Percentiles rank a stretch among this genome's conserved stretches.
Conservation (phyloP, 2,329 filamentous ascomycete genomes). For the Calonectria hongkongensis region DNA sequence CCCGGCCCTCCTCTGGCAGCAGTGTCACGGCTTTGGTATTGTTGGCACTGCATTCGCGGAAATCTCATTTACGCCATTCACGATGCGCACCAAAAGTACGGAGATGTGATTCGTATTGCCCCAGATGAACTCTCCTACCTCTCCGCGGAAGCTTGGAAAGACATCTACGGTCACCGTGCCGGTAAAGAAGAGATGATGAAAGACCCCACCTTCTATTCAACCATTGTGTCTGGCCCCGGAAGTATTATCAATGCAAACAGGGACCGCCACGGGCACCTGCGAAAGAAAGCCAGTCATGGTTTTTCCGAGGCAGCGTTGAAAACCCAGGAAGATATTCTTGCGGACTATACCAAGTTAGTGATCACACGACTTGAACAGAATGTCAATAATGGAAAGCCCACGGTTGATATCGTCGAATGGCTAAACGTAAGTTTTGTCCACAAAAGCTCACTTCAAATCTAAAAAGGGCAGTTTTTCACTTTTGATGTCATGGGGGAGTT, state of each 20-base stretch:
- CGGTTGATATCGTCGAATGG: background rate
- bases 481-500: slow-evolving; percentile 1
- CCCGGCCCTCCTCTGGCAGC: background rate
- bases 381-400: background rate
- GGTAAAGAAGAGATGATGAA: background rate
- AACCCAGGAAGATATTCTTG: background rate
- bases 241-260: background rate
- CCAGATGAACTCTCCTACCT: background rate
- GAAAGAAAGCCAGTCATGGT: background rate
- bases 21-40: background rate
- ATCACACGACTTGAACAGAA: background rate
- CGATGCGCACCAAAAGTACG: background rate
- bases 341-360: background rate
- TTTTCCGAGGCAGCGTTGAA: background rate
- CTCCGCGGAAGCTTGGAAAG: background rate
- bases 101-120: background rate
- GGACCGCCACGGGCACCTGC: background rate
- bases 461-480: background rate
- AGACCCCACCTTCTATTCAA: background rate
- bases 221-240: background rate
- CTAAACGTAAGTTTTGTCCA: background rate
- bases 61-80: background rate
- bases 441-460: no score
- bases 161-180: background rate
- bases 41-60: background rate